Base-by-base conservation (phyloP, 225 moss, liverwort and hornwort genomes). In the Pseudoscleropodium purum region DNA sequence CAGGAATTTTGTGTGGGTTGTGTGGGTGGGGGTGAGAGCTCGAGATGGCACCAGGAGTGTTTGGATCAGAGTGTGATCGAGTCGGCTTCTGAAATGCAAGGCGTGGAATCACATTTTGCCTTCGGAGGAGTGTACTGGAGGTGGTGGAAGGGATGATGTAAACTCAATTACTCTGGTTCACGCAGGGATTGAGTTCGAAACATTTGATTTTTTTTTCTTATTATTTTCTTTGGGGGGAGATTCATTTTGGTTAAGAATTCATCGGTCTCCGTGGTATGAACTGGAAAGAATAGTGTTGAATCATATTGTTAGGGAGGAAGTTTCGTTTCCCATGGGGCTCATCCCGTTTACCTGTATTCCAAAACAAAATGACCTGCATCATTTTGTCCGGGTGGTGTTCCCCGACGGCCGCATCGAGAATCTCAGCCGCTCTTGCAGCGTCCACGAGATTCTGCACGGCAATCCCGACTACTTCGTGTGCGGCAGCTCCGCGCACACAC, bases 391-490 rank as follows among this genome's bases (percentile, higher is more conserved):
- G 52, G 81, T 93, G 8, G 93, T 93, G 68, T 90, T 89, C 75
- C 93, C 93, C 11, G 92, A 92, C n/a, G 93, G 93, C 16, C 90
- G 69, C 80, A 83, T 93, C 79, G 93, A 92, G 74, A 88, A 79
- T 65, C 88, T 92, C 33, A 89, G 43, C 34, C 88, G 86, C 65
- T 88, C 93, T 54, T 92, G 92, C 54, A 92, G 88, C 43, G 92
- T 93, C 30, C 49, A 86, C 18, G 93, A 93, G 67, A 88, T 93
- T 39, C 90, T 93, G 23, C 88, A 87, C 17, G 93, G 92, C 52
- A 91, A 92, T 87, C 93, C 91, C 15, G 89, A 92, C 37, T 89
- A 92, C 86, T 93, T 83, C 43, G 91, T 93, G 52, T 93, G 93
- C 81, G 81, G 88, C 33, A 78, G 86, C 81, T 89, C 85, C 15